A percentile compares a stretch with the other conserved stretches of the same genome.
phyloP scores from a whole-genome alignment of 2,329 filamentous ascomycete species.

The Fusarium torulosum region DNA sequence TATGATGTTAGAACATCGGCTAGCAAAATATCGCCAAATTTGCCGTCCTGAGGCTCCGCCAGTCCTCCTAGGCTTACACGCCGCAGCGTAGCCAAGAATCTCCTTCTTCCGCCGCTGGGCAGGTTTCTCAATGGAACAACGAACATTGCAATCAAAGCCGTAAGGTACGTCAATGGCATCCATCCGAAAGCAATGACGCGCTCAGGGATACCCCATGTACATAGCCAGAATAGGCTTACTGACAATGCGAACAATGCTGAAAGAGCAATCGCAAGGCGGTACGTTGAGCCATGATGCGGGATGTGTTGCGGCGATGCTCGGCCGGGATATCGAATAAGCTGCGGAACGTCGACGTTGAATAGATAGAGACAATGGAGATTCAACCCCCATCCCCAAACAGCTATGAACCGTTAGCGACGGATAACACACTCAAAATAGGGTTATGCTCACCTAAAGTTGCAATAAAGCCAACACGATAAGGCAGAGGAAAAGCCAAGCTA shows the following conservation, averaged over 20 bases:
- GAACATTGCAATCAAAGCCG: constrained; percentile 78
- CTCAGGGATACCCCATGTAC: constrained; percentile 77
- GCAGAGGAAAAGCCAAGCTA: constrained; percentile 86
- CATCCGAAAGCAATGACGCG: constrained; percentile 84
- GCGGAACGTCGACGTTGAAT: constrained; percentile 86
- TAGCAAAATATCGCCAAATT: constrained; percentile 93
- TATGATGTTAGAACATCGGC: constrained; percentile 97
- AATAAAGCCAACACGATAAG: constrained; percentile 89
- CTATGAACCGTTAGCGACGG: constrained; percentile 59
- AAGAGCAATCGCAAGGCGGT: constrained; percentile 84
- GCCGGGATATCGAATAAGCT: constrained; percentile 86
- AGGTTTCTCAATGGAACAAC: constrained; percentile 76
- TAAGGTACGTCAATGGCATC: constrained; percentile 86
- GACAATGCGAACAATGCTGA: constrained; percentile 78
- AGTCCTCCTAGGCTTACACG: constrained; percentile 88
- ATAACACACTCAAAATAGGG: background rate
- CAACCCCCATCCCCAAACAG: constrained; percentile 93
- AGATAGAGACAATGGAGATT: constrained; percentile 89
- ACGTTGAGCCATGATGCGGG: constrained; percentile 84
- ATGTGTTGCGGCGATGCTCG: constrained; percentile 77
- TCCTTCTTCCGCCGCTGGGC: constrained; percentile 77
- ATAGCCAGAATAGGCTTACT: constrained; percentile 84
- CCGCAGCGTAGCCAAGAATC: constrained; percentile 80
- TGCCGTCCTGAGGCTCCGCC: constrained; percentile 87
- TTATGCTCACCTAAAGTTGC: constrained; percentile 78